Evolutionary conservation across 306 rosid genomes (phyloP), one percentile per base, ranked within the genome.

Genomic region (Sicyos baderoa): DNA sequence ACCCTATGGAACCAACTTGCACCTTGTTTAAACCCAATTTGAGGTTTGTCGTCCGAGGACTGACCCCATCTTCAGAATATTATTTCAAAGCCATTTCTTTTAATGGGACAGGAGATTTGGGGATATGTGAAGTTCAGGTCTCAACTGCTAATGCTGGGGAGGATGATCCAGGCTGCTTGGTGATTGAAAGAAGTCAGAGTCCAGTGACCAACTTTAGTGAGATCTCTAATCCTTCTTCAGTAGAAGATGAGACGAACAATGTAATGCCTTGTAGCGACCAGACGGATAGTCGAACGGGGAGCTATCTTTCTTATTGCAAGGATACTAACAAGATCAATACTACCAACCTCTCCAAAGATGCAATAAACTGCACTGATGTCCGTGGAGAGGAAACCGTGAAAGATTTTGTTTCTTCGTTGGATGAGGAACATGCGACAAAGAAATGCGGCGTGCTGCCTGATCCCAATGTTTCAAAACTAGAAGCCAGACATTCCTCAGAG

Each of bases 211-310:
- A 89, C 84, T 84, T 83, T 25, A 91, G 97, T 78, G 85, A 87
- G 82, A 92, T 91, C 76, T 89, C 97, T 53, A 89, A 89, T 87
- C 97, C 97, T 5, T 91, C 96, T 37, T 91, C 97, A 2, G 89
- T 89, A 57, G 97, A 89, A 79, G 96, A 91, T 79, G 97, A 91
- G 83, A 92, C 91, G 32, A 92, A 87, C 79, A 91, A 91, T 81
- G 70, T 79, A 12, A 76, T 80, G 53, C 91, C 86, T 8, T 85
- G 77, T 48, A 78, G 82, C 32, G 91, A 86, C 75, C 91, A 81
- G 69, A 77, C 77, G 16, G 85, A 81, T 68, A 86, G 83, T 75
- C 88, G 78, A 63, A 83, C 79, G 17, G 85, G 81, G 45, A 78
- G 82, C 76, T 85, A 80, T 78, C 84, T 23, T 57, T 62, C 78